These are phyloP conservation scores for Apiotrichum sp. DNA, from an alignment of 1,284 basidiomycete species.

Conservation along the genomic window DNA sequence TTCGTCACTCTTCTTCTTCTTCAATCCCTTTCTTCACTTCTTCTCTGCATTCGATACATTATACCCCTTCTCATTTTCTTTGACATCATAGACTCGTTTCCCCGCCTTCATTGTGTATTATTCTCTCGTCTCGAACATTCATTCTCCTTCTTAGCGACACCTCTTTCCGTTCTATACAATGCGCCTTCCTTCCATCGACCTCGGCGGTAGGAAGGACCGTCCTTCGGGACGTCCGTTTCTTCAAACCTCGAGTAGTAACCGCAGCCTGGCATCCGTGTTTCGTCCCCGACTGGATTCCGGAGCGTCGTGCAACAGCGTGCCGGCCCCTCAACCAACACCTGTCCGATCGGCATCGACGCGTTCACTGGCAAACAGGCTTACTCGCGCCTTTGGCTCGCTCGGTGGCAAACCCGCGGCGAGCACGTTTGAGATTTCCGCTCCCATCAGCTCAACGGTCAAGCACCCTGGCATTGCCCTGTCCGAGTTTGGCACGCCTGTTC, in stretches of 20 bases:
- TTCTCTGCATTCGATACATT: not conserved
- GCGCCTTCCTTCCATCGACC: not conserved
- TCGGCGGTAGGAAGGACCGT: not conserved
- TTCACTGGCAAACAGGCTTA: slow-evolving; percentile 5
- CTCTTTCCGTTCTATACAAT: not conserved
- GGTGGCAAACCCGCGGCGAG: not conserved
- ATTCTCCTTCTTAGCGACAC: too few relatives aligned
- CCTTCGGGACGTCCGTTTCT: not conserved
- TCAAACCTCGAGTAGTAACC: not conserved
- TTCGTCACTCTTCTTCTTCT: not conserved
- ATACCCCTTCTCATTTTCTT: too few relatives aligned
- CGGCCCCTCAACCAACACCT: too few relatives aligned
- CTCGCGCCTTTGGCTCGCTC: not conserved
- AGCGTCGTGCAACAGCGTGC: too few relatives aligned
- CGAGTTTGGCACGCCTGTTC: slow-evolving; percentile 6
- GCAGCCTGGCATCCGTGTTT: not conserved
- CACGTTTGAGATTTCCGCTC: not conserved
- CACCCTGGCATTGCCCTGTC: not conserved
- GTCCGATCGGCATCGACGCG: not conserved
- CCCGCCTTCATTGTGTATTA: too few relatives aligned
- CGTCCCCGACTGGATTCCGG: not conserved
- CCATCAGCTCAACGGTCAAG: not conserved
- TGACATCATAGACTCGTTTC: too few relatives aligned
- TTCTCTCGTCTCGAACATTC: too few relatives aligned
- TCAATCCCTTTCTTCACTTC: not conserved